Evolutionary conservation across 768 basidiomycete genomes (phyloP).

Genomic region (Rubroboletus satanas): DNA sequence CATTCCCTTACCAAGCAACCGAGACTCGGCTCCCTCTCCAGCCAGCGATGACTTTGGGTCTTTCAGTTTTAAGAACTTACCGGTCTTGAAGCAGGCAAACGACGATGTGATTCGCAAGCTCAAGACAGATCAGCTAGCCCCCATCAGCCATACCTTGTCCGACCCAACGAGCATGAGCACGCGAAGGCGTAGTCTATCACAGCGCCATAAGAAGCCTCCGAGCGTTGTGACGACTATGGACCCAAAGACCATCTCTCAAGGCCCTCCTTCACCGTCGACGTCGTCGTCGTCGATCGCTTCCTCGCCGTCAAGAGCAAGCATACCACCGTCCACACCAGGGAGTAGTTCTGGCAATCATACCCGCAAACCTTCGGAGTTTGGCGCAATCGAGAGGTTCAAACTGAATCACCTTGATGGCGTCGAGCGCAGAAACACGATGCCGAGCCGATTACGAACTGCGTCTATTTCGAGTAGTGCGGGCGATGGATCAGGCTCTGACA

Average conservation of each 20-base stretch:
- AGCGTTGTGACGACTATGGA: constrained; percentile 72
- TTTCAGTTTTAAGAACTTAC: constrained; percentile 97
- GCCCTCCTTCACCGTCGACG: constrained; percentile 87
- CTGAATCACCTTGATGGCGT: constrained; percentile 72
- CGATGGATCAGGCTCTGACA: constrained; percentile 74
- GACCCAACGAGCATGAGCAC: constrained; percentile 56
- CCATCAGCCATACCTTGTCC: constrained; percentile 68
- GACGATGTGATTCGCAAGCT: constrained; percentile 97
- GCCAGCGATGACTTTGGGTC: constrained; percentile 91
- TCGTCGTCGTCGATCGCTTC: constrained; percentile 91
- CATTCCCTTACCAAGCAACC: constrained; percentile 33
- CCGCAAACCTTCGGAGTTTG: constrained; percentile 88
- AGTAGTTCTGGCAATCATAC: constrained; percentile 51
- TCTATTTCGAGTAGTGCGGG: constrained; percentile 82
- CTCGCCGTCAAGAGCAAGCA: constrained; percentile 74
- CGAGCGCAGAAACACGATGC: constrained; percentile 79
- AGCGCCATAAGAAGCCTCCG: constrained; percentile 74
- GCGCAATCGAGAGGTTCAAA: constrained; percentile 86
- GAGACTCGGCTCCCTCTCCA: constrained; percentile 46
- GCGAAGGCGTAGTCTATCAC: constrained; percentile 79
- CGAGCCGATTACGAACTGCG: constrained; percentile 81
- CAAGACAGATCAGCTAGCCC: constrained; percentile 83
- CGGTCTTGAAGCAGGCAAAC: constrained; percentile 94
- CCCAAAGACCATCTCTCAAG: constrained; percentile 57
- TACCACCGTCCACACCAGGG: constrained; percentile 70